phyloP scores from a whole-genome alignment of 352 stramenopile genomes.

The Globisporangium orthogonon region DNA sequence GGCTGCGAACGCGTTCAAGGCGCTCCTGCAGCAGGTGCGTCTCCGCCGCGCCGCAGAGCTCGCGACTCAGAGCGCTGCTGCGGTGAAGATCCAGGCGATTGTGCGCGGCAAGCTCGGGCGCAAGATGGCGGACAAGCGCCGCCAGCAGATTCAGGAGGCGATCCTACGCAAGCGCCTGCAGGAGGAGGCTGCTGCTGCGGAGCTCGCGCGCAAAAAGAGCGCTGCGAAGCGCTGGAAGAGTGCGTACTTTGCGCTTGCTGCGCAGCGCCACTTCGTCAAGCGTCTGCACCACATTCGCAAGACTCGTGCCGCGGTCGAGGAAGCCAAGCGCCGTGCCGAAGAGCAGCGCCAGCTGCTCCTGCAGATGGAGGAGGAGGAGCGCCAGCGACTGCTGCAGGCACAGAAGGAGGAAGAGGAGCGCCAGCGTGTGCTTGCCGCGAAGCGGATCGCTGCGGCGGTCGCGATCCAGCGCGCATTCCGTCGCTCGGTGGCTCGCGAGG shows the following conservation, averaged over 20 bases:
- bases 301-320: slow-evolving; percentile 66
- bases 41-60: slow-evolving; percentile 35
- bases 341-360: slow-evolving; percentile 59
- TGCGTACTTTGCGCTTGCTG: slow-evolving; percentile 57
- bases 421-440: slow-evolving; percentile 48
- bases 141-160: slow-evolving; percentile 62
- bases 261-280: slow-evolving; percentile 74
- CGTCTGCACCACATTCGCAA: slow-evolving; percentile 81
- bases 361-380: slow-evolving; percentile 67
- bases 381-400: slow-evolving; percentile 41
- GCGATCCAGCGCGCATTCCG: slow-evolving; percentile 73
- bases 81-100: slow-evolving; percentile 72
- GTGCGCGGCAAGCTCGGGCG: slow-evolving; percentile 78
- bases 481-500: slow-evolving; percentile 51
- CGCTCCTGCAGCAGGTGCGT: slow-evolving; percentile 43
- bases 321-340: slow-evolving; percentile 61
- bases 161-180: slow-evolving; percentile 73
- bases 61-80: slow-evolving; percentile 40
- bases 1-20: slow-evolving; percentile 65
- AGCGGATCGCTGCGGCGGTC: slow-evolving; percentile 44
- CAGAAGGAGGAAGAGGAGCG: slow-evolving; percentile 63
- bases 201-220: slow-evolving; percentile 65
- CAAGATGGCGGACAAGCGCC: slow-evolving; percentile 60
- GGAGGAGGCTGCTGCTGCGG: slow-evolving; percentile 58
- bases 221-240: slow-evolving; percentile 77